These are phyloP conservation scores for Serendipita indica DNA, from an alignment of 768 basidiomycete genomes.

Conservation along the genomic window DNA sequence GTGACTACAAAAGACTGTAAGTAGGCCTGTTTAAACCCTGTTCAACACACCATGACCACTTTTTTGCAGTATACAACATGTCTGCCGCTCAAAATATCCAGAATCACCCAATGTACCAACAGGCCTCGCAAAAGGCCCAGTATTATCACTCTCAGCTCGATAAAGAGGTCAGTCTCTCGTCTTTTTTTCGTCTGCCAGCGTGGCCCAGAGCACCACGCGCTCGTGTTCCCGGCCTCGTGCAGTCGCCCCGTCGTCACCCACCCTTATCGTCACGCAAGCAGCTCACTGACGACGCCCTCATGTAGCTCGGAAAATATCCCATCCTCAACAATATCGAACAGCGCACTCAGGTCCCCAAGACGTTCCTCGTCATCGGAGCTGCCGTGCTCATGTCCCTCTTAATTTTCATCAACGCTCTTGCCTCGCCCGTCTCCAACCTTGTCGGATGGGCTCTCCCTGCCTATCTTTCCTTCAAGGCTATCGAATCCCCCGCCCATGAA, in stretches of 20 bases:
- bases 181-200: background rate
- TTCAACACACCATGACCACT: slow-evolving; percentile 8
- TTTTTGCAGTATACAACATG: slow-evolving; percentile 31
- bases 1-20: background rate
- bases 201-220: background rate
- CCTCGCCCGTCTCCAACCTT: slow-evolving; percentile 82
- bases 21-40: background rate
- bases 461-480: slow-evolving; percentile 87
- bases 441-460: slow-evolving; percentile 92
- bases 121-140: slow-evolving; percentile 68
- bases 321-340: slow-evolving; percentile 71
- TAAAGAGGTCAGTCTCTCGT: slow-evolving; percentile 61
- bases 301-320: slow-evolving; percentile 57
- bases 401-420: slow-evolving; percentile 81
- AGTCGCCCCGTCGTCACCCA: slow-evolving; percentile 1
- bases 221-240: background rate
- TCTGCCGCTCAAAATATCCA: slow-evolving; percentile 70
- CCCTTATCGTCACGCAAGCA: background rate
- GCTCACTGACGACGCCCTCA: background rate
- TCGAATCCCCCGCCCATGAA: slow-evolving; percentile 67
- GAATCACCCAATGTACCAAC: slow-evolving; percentile 73
- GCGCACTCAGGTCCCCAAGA: slow-evolving; percentile 85
- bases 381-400: slow-evolving; percentile 51
- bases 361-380: slow-evolving; percentile 68
- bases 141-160: slow-evolving; percentile 83